Base-by-base conservation (phyloP, 2,329 filamentous ascomycete species). In the Didymella exigua region DNA sequence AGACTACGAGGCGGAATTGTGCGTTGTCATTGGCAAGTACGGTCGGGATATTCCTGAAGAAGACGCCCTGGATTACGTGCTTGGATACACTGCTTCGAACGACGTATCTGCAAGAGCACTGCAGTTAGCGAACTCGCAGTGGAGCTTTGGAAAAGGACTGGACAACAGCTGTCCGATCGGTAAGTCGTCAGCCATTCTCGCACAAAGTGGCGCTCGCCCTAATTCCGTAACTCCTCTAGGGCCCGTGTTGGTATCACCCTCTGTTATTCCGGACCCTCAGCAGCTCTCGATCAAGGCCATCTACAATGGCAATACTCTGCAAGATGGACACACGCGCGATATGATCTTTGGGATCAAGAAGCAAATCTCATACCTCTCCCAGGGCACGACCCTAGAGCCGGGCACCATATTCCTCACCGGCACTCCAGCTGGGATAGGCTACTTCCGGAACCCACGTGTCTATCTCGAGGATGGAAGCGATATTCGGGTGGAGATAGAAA, bases 131-230 rank as follows among this genome's bases (percentile, higher is more conserved):
- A 52, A 45, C n/a, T 40, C 45, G 13, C 82, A 84, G 63, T 84
- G 78, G 76, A 74, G 76, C 0, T 84, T 82, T 57, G 77, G 75
- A 2, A 83, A 84, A 59, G 47, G 79, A 0, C 84, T 84, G 42
- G 81, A 84, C 54, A 79, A 73, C 0, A 83, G 72, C 57, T 79
- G 79, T 0, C 82, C 82, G 0, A 41, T 84, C 1, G 82, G 82
- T 0, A 45, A 26, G 3, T 8, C 53, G 14, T n/a, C n/a, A n/a
- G n/a, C n/a, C n/a, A n/a, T n/a, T n/a, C n/a, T n/a, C n/a, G n/a
- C n/a, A n/a, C n/a, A n/a, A n/a, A n/a, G n/a, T n/a, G n/a, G n/a
- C n/a, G n/a, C n/a, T n/a, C n/a, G n/a, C n/a, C n/a, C n/a, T n/a
- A n/a, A n/a, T n/a, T n/a, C n/a, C n/a, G n/a, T n/a, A n/a, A n/a